These are phyloP conservation scores for Aspergillus hiratsukae DNA, from an alignment of 2,329 filamentous ascomycete genomes.

Conservation along the genomic window DNA sequence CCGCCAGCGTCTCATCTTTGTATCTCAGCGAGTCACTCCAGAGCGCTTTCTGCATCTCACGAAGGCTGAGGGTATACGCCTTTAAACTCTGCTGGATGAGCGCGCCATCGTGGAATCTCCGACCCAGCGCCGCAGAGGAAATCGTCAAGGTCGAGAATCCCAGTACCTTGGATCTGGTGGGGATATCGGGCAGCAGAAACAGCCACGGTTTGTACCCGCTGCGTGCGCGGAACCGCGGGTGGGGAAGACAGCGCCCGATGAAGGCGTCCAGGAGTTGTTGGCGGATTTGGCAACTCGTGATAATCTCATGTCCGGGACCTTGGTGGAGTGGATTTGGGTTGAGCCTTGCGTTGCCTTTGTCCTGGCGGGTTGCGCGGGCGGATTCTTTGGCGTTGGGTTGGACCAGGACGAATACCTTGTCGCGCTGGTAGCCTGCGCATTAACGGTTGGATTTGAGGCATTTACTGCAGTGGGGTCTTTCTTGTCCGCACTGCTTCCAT, in stretches of 20 bases:
- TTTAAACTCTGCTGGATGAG: constrained; percentile 25
- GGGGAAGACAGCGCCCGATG: constrained; percentile 18
- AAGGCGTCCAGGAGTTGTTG: constrained; percentile 27
- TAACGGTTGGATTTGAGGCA: constrained; percentile 26
- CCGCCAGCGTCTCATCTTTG: constrained; percentile 33
- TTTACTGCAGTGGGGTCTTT: constrained; percentile 25
- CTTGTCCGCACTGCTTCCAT: constrained; percentile 23
- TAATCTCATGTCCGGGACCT: not conserved
- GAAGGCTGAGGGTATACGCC: constrained; percentile 32
- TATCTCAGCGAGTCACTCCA: constrained; percentile 27
- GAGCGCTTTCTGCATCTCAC: constrained; percentile 33
- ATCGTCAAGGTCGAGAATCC: constrained; percentile 12
- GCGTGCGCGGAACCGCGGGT: constrained; percentile 1
- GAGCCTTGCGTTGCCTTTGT: not conserved
- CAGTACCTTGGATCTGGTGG: constrained; percentile 21
- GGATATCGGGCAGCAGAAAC: constrained; percentile 20
- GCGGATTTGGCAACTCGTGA: constrained; percentile 14
- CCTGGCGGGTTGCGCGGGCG: not conserved
- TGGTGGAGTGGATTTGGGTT: not conserved
- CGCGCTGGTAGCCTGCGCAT: constrained; percentile 27
- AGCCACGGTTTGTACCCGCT: constrained; percentile 22
- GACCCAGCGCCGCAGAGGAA: not conserved
- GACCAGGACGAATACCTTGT: constrained; percentile 25
- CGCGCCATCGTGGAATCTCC: constrained; percentile 2
- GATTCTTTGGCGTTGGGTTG: constrained; percentile 14